Percentiles rank a stretch among this genome's conserved stretches.
Conservation (phyloP, 345 rosid species). For the Arabis hirsuta region DNA sequence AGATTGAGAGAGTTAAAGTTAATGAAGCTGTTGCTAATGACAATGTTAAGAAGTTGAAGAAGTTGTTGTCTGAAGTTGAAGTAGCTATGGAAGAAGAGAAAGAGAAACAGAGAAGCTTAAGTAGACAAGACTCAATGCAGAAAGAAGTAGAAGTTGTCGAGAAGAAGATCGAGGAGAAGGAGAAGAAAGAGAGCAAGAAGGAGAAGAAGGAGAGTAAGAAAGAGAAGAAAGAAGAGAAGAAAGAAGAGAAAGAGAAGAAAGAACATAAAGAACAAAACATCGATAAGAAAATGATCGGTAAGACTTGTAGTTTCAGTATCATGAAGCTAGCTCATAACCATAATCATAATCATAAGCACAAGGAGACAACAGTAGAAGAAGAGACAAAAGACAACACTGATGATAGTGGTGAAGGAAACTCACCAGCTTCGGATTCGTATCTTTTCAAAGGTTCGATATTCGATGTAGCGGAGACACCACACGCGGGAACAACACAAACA, state of each 20-base stretch:
- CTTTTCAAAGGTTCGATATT: slow-evolving; percentile 79
- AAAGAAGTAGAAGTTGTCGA: slow-evolving; percentile 42
- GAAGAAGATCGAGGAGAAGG: slow-evolving; percentile 20
- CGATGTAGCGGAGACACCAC: slow-evolving; percentile 60
- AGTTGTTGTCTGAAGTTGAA: slow-evolving; percentile 49
- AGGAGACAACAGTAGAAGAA: slow-evolving; percentile 42
- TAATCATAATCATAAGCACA: slow-evolving; percentile 39
- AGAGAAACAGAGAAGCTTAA: slow-evolving; percentile 39
- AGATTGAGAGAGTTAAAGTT: slow-evolving; percentile 64
- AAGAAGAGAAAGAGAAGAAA: slow-evolving; percentile 39
- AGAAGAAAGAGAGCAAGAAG: slow-evolving; percentile 26
- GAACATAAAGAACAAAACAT: slow-evolving; percentile 27
- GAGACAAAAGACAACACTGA: slow-evolving; percentile 27
- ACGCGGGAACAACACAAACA: slow-evolving; percentile 29
- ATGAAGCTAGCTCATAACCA: slow-evolving; percentile 53
- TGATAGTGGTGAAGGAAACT: slow-evolving; percentile 36
- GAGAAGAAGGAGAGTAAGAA: slow-evolving; percentile 39
- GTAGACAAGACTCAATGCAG: slow-evolving; percentile 38
- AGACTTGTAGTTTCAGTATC: slow-evolving; percentile 55
- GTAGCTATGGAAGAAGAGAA: slow-evolving; percentile 43
- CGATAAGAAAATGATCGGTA: slow-evolving; percentile 47
- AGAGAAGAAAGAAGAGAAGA: slow-evolving; percentile 37
- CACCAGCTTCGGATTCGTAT: slow-evolving; percentile 42
- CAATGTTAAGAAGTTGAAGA: slow-evolving; percentile 64
- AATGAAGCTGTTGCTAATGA: slow-evolving; percentile 65